Percentiles rank a stretch among this genome's conserved stretches.
These are phyloP conservation scores for Austroboletus novae-zelandiae DNA, from an alignment of 1,284 basidiomycete genomes.

Conservation along the genomic window DNA sequence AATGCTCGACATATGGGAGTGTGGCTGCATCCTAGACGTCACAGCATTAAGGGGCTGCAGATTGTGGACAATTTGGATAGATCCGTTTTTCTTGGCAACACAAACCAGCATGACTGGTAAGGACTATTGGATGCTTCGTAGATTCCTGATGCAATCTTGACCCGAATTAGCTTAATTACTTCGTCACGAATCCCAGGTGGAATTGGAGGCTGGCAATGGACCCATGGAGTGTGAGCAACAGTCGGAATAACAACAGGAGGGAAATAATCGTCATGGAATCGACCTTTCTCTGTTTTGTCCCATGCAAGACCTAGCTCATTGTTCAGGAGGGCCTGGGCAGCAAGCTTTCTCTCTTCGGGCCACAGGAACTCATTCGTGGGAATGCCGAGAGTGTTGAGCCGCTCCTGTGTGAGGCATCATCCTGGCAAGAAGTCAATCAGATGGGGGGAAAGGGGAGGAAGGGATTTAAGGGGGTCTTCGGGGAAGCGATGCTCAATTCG, in stretches of 20 bases:
- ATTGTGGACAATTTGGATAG: conserved; percentile 30
- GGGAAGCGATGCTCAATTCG: conserved; percentile 7
- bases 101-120: conserved; percentile 27
- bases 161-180: conserved; percentile 32
- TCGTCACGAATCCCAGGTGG: conserved; percentile 19
- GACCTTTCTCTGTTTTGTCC: conserved; percentile 17
- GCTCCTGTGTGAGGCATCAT: neutral
- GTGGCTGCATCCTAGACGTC: conserved; percentile 22
- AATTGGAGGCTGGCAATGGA: conserved; percentile 14
- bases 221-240: conserved; percentile 25
- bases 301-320: conserved; percentile 23
- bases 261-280: conserved; percentile 19
- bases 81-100: conserved; percentile 10
- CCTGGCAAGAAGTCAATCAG: neutral
- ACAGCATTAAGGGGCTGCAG: conserved; percentile 29
- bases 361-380: conserved; percentile 20
- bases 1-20: conserved; percentile 11
- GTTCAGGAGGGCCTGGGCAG: neutral
- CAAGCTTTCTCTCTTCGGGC: conserved; percentile 23
- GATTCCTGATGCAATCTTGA: conserved; percentile 33
- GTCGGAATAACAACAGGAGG: conserved; percentile 15
- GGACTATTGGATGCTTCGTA: conserved; percentile 36
- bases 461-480: conserved; percentile 2
- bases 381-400: neutral
- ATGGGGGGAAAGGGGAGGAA: neutral